A percentile compares a stretch with the other conserved stretches of the same genome.
Conservation (phyloP, 2,329 filamentous ascomycete species). For the Hirsutella rhossiliensis region DNA sequence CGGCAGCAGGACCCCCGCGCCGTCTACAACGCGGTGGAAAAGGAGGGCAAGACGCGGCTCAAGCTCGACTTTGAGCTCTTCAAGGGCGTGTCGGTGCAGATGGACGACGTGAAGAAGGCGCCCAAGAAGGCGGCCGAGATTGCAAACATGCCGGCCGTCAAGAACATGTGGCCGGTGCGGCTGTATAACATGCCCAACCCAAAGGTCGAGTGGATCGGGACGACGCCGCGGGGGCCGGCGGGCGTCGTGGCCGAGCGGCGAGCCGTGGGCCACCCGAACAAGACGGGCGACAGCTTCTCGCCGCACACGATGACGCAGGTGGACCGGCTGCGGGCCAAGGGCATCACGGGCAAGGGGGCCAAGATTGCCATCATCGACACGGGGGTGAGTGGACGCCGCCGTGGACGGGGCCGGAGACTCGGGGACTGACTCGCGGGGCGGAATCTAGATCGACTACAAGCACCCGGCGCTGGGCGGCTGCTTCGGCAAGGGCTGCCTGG, state of each 20-base stretch:
- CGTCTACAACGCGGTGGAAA: constrained; percentile 7
- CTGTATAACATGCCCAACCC: constrained; percentile 32
- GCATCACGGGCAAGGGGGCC: constrained; percentile 36
- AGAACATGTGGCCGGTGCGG: constrained; percentile 35
- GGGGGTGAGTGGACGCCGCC: constrained; percentile 29
- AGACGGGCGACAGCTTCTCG: constrained; percentile 25
- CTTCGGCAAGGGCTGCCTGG: constrained; percentile 46
- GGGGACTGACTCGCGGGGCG: not conserved
- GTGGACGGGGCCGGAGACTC: not conserved
- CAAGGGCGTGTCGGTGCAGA: constrained; percentile 40
- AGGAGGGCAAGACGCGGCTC: constrained; percentile 32
- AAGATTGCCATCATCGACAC: constrained; percentile 42
- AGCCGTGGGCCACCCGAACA: constrained; percentile 8
- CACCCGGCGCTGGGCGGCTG: constrained; percentile 53
- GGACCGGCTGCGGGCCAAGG: constrained; percentile 35
- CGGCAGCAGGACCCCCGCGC: constrained; percentile 6
- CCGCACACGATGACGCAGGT: constrained; percentile 46
- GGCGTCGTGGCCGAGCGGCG: constrained; percentile 7
- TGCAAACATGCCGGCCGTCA: constrained; percentile 29
- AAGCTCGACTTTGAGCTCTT: constrained; percentile 38
- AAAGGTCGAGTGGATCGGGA: constrained; percentile 31
- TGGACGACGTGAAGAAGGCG: constrained; percentile 32
- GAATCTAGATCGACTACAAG: constrained; percentile 48
- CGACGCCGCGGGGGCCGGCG: constrained; percentile 7
- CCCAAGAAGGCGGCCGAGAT: constrained; percentile 29